Base-by-base conservation (phyloP, 257 asterid species). In the Nicotiana tabacum region DNA sequence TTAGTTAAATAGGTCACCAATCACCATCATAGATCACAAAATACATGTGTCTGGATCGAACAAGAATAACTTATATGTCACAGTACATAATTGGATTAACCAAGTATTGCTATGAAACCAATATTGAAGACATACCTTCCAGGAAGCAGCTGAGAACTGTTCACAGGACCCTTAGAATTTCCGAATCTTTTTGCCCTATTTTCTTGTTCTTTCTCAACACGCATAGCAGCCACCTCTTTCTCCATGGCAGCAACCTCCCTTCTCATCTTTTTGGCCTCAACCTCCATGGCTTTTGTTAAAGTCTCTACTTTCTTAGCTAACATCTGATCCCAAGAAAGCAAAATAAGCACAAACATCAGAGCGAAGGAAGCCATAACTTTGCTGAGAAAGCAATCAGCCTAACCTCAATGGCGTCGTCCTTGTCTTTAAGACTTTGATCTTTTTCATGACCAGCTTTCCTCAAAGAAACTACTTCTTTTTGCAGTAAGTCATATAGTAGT, bases 181-280 rank as follows among this genome's bases (percentile, higher is more conserved):
- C 91, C 97, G 32, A 90, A 89, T 82, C 97, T 86, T 83, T 89
- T 94, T 48, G 92, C 88, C 86, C 90, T 92, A 70, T 79, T 92
- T 83, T 95, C 99, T 72, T 93, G 97, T 57, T 93, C 99, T 88
- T 93, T 95, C 30, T 91, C 96, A 80, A 89, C 94, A 53, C 98
- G 97, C 95, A 95, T 93, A 68, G 99, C 97, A 84, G 96, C 92
- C 82, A 95, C 99, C 91, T 95, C 99, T 89, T 95, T 95, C 93
- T 95, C 99, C 98, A 95, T 93, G 56, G 95, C 94, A 86, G 99
- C 96, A 67, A 95, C 99, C 86, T 95, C 99, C 81, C 99, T 90
- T 85, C 99, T 92, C 99, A 95, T 95, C 92, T 93, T 95, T 84
- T 92, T 95, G 70, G 99, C 99, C 88, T 95, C 99, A 77, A 93